A percentile compares a stretch with the other conserved stretches of the same genome.
phyloP scores from a whole-genome alignment of 192 early-diverging fungal species.

The Obelidium mucronatum region DNA sequence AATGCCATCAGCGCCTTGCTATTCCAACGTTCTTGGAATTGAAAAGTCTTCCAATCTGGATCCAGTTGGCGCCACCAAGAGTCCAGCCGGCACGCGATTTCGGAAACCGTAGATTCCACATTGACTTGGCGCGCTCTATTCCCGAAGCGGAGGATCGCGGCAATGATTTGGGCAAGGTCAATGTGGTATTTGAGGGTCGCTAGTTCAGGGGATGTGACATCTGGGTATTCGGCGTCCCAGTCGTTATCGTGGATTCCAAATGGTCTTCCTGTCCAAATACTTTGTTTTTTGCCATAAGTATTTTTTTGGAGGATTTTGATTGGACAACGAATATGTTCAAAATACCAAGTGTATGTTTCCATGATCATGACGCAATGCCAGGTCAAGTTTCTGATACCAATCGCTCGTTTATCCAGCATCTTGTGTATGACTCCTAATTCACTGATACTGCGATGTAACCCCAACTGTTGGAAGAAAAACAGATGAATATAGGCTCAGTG shows the following conservation, averaged over 20 bases:
- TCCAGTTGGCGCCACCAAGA: constrained; percentile 18
- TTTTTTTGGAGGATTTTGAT: too few species aligned
- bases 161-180: constrained; percentile 28
- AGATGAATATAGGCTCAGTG: too few species aligned
- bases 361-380: too few species aligned
- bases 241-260: constrained; percentile 29
- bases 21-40: constrained; percentile 27
- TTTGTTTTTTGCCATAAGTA: too few species aligned
- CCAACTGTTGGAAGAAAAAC: too few species aligned
- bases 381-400: constrained; percentile 17
- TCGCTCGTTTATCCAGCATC: neutral
- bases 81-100: neutral
- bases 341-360: constrained; percentile 31
- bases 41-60: neutral
- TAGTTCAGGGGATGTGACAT: neutral
- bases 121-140: constrained; percentile 21
- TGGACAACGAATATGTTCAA: too few species aligned
- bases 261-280: constrained; percentile 34
- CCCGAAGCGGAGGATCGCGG: constrained; percentile 19
- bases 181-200: constrained; percentile 11
- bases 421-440: constrained; percentile 14
- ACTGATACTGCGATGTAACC: constrained; percentile 14
- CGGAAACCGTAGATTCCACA: neutral
- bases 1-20: constrained; percentile 27
- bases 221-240: too few species aligned